Base-by-base conservation (phyloP, 805 yeast species). In the Teunomyces barrocoloradensis region DNA sequence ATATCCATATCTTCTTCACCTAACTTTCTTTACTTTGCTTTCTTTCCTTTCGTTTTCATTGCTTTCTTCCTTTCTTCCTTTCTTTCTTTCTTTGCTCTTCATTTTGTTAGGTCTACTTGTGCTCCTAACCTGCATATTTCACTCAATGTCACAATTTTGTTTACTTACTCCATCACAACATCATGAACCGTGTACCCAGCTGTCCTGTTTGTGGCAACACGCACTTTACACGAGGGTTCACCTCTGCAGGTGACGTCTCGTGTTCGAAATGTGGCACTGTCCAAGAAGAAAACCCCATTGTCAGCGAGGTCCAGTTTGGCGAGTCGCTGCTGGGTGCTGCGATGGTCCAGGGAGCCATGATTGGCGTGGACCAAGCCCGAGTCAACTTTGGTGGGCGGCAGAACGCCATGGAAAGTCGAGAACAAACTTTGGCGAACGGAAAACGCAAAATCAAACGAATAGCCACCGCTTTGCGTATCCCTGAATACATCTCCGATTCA, bases 251-350 rank as follows among this genome's bases (percentile, higher is more conserved):
- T 2, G 96, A 89, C 64, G 63, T 88, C 27, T 84, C 89, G 10
- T 94, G 99, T 73, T 73, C 77, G 34, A 63, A 68, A 29, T 94
- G 99, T 80, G 97, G 97, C 64, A 71, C 82, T 17, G 97, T 94
- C 27, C 79, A 80, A 48, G 96, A 89, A 53, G 98, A 91, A 61
- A 87, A 89, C 58, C 96, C 96, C 17, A 92, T 94, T 54, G 98
- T 95, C 9, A 84, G 96, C 6, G 99, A 94, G 63, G 94, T 95
- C 45, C 87, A 94, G 10, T 94, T 91, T 69, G 94, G 95, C 38
- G 99, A 95, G 60, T 78, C 91, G 2, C 78, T 96, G 15, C 78
- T 85, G 21, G 99, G 99, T 56, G 97, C 96, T 11, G 97, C 99
- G 30, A 82, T 87, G 43, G 96, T 94, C 1, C 96, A 92, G 55